Conservation (phyloP, 257 asterid genomes). For the Agastache rugosa region DNA sequence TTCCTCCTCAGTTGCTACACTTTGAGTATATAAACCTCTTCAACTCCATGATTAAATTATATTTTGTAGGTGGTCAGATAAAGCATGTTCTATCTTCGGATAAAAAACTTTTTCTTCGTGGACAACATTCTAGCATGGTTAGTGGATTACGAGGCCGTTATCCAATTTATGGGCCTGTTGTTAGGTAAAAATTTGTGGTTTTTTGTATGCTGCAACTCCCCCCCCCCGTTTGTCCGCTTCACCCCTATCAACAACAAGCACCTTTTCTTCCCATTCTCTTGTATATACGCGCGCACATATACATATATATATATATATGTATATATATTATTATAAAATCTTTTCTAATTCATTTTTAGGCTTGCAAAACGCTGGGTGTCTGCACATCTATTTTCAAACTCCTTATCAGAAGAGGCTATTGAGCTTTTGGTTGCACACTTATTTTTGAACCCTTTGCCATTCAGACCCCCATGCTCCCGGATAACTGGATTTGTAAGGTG, state of each 20-base stretch:
- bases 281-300: not conserved
- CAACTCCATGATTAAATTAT: not conserved
- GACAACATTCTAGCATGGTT: slow-evolving; percentile 92
- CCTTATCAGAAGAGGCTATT: slow-evolving; percentile 82
- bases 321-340: not conserved
- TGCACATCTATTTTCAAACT: slow-evolving; percentile 82
- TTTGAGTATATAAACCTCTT: not conserved
- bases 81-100: slow-evolving; percentile 76
- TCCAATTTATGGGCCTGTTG: slow-evolving; percentile 83
- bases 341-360: slow-evolving; percentile 43
- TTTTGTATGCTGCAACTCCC: slow-evolving; percentile 11
- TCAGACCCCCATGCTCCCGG: slow-evolving; percentile 78
- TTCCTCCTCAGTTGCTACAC: slow-evolving; percentile 26
- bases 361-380: slow-evolving; percentile 99
- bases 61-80: slow-evolving; percentile 48
- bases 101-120: slow-evolving; percentile 63
- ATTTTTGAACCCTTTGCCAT: slow-evolving; percentile 86
- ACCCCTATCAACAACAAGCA: slow-evolving; percentile 6
- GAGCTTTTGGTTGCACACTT: slow-evolving; percentile 89
- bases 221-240: slow-evolving; percentile 12
- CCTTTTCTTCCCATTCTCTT: slow-evolving; percentile 20
- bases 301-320: not conserved
- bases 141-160: slow-evolving; percentile 89
- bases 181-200: slow-evolving; percentile 58
- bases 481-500: slow-evolving; percentile 91